A percentile compares a stretch with the other conserved stretches of the same genome.
These are phyloP conservation scores for Nakazawaea wickerhamii DNA, from an alignment of 805 yeast species.

Conservation along the genomic window DNA sequence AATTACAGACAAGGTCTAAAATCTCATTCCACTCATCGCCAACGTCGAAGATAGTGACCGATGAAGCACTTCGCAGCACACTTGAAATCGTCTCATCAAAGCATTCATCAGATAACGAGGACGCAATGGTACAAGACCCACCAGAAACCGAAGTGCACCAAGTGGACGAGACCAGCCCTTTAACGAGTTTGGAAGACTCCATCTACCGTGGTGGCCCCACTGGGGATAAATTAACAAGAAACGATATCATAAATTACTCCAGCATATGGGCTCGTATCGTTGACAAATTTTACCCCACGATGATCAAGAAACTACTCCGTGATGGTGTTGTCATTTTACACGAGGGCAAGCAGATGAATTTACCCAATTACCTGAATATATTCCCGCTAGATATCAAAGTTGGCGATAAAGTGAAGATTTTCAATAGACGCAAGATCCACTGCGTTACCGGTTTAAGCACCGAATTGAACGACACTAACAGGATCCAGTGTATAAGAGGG, in stretches of 20 bases:
- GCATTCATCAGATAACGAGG: neutral
- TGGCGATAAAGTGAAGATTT: slow-evolving; percentile 46
- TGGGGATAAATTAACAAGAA: neutral
- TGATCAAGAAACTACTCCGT: slow-evolving; percentile 4
- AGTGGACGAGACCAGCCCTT: neutral
- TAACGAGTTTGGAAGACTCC: neutral
- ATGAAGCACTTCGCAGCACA: no score
- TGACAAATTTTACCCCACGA: slow-evolving; percentile 12
- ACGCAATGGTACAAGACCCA: neutral
- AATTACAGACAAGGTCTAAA: neutral
- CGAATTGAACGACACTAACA: slow-evolving; percentile 13
- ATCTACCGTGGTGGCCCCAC: neutral
- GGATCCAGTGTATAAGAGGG: slow-evolving; percentile 55
- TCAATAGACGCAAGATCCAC: slow-evolving; percentile 28
- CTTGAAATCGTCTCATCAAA: neutral
- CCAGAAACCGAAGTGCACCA: neutral
- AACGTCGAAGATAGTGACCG: neutral
- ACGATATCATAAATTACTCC: slow-evolving; percentile 4
- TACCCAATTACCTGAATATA: slow-evolving; percentile 26
- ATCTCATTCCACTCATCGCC: neutral
- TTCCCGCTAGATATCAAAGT: slow-evolving; percentile 45
- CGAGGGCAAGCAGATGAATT: slow-evolving; percentile 6
- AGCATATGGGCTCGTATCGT: slow-evolving; percentile 16
- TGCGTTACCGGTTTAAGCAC: slow-evolving; percentile 42
- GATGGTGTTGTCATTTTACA: slow-evolving; percentile 10